These are phyloP conservation scores for Fusarium dlaminii DNA, from an alignment of 2,329 filamentous ascomycete species.

Conservation along the genomic window DNA sequence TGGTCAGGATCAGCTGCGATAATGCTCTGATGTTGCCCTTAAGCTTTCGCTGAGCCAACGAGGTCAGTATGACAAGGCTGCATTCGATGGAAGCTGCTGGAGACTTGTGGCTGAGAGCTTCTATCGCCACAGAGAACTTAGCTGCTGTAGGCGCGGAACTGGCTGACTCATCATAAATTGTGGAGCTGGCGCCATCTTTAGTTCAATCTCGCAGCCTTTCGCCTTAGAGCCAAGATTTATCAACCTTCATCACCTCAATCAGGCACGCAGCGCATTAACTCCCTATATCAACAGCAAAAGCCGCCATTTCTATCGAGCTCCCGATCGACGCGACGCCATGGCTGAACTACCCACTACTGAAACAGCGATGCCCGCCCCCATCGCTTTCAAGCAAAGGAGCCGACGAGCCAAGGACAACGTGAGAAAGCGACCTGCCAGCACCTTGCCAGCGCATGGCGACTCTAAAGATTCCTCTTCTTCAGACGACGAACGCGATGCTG, in stretches of 20 bases:
- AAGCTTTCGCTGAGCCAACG: neutral
- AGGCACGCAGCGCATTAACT: neutral
- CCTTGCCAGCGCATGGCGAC: neutral
- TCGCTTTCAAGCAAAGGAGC: neutral
- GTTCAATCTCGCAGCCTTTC: neutral
- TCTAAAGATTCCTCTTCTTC: neutral
- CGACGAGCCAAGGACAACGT: neutral
- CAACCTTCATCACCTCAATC: neutral
- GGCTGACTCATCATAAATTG: neutral
- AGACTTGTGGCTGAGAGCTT: neutral
- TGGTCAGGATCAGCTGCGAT: neutral
- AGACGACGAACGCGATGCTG: neutral
- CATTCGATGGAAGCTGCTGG: neutral
- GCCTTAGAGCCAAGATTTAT: neutral
- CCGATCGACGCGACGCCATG: neutral
- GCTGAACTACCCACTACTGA: neutral
- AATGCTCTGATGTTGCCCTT: neutral
- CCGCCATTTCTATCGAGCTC: neutral
- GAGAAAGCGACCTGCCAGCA: neutral
- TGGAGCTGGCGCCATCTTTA: neutral
- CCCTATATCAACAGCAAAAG: neutral
- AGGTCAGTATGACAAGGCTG: neutral
- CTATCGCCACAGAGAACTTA: neutral
- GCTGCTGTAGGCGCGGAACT: accelerated
- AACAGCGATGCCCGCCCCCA: neutral